Base-by-base conservation (phyloP, 1,284 basidiomycete species). In the Meira miltonrushii region DNA sequence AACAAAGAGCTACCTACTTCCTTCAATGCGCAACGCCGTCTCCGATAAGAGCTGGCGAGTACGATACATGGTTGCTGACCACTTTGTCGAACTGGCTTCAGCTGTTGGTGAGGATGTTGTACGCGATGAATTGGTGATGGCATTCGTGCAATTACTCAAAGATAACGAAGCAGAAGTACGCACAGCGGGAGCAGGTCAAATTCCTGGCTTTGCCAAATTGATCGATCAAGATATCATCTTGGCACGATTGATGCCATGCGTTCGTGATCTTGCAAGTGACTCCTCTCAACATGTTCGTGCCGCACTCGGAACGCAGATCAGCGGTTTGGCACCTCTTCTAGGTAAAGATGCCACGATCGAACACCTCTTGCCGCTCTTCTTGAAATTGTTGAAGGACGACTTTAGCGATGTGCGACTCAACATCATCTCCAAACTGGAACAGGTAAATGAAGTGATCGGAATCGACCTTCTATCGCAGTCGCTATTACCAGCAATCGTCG, bases 141-240 rank as follows among this genome's bases (percentile, higher is more conserved):
- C 95, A 63, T 98, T 90, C 78, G 92, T 97, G 2, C 88, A 90
- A 60, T 83, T 99, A 50, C 82, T 99, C 73, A 97, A 96, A 80
- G 95, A 99, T 78, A 95, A 96, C 74, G 95, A 99, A 81, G 95
- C 95, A 21, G 95, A 99, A 81, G 95, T 98, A 55, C 86, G 94
- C 65, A 97, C 93, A 48, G 95, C 95, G 33, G 92, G 90, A 53
- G 87, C 95, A 25, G 90, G 90, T 50, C 95, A 98, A 80, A 90
- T 98, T 68, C 95, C 95, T 77, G 93, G 94, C 19, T 97, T 99
- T 77, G 88, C 92, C 57, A 93, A 94, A 79, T 84, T 95, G 39
- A 84, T 98, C 62, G 93, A 97, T 79, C 88, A 88, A 78, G 93
- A 96, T 66, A 87, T 93, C 58, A 94, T 98, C 79, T 85, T 98